Evolutionary conservation across 2,329 filamentous ascomycete species (phyloP).

Genomic region (Aspergillus ruber): DNA sequence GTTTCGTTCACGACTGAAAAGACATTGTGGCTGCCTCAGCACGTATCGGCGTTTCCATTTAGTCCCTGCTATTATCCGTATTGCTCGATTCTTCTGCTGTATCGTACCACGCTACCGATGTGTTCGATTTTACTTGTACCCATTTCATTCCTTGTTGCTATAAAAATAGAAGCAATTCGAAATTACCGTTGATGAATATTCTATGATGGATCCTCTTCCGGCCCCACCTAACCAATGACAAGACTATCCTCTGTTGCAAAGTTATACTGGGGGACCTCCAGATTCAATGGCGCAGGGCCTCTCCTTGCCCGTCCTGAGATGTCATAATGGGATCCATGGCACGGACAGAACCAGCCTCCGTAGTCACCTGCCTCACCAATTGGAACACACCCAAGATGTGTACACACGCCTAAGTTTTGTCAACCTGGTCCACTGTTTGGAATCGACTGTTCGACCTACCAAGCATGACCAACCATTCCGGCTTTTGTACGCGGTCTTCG

Average conservation of each 20-base stretch:
- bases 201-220: conserved; percentile 3
- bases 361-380: conserved; percentile 98
- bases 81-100: no score
- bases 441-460: conserved; percentile 55
- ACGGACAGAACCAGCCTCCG: conserved; percentile 99
- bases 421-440: neutral
- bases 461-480: conserved; percentile 98
- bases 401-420: conserved; percentile 72
- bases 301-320: conserved; percentile 97
- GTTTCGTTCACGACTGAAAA: no score
- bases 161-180: no score
- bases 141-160: no score
- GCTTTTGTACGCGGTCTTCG: conserved; percentile 90
- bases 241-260: conserved; percentile 87
- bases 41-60: no score
- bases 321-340: conserved; percentile 99
- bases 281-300: conserved; percentile 93
- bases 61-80: no score
- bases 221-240: conserved; percentile 73
- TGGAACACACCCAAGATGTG: conserved; percentile 96
- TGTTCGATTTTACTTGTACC: no score
- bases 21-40: no score
- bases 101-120: no score
- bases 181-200: no score
- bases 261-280: conserved; percentile 87